Evolutionary conservation across 352 stramenopile species (phyloP).

Genomic region (Pilasporangium apinafurcum): DNA sequence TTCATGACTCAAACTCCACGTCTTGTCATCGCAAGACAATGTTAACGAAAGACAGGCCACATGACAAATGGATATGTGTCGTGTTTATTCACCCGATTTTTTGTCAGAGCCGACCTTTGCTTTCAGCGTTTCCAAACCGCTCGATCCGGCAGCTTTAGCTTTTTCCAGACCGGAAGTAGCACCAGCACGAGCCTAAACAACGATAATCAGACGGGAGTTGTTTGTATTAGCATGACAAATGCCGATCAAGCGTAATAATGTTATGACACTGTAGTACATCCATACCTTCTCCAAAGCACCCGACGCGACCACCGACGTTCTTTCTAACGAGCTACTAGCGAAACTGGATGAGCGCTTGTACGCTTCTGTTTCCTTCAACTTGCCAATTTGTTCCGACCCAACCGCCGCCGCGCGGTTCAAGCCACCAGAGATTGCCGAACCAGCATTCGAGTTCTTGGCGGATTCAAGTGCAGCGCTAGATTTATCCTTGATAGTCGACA

Average conservation of each 20-base stretch:
- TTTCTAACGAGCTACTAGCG: slow-evolving; percentile 48
- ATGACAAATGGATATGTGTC: no score
- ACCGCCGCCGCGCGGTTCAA: slow-evolving; percentile 53
- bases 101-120: slow-evolving; percentile 57
- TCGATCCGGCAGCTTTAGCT: slow-evolving; percentile 68
- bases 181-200: slow-evolving; percentile 41
- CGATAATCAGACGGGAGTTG: neutral
- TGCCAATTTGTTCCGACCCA: slow-evolving; percentile 68
- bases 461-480: slow-evolving; percentile 61
- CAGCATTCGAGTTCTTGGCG: slow-evolving; percentile 74
- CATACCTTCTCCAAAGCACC: slow-evolving; percentile 64
- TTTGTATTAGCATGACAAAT: neutral
- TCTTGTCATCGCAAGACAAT: no score
- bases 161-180: slow-evolving; percentile 67
- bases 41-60: no score
- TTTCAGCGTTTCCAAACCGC: slow-evolving; percentile 70
- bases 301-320: slow-evolving; percentile 58
- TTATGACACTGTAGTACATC: no score
- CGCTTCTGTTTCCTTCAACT: slow-evolving; percentile 78
- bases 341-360: slow-evolving; percentile 79
- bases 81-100: slow-evolving; percentile 46
- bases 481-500: slow-evolving; percentile 72
- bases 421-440: slow-evolving; percentile 54
- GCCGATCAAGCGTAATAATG: no score
- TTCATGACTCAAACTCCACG: no score